These are phyloP conservation scores for Chlorella sp. DNA, from an alignment of 139 green algal genomes.

Conservation along the genomic window DNA sequence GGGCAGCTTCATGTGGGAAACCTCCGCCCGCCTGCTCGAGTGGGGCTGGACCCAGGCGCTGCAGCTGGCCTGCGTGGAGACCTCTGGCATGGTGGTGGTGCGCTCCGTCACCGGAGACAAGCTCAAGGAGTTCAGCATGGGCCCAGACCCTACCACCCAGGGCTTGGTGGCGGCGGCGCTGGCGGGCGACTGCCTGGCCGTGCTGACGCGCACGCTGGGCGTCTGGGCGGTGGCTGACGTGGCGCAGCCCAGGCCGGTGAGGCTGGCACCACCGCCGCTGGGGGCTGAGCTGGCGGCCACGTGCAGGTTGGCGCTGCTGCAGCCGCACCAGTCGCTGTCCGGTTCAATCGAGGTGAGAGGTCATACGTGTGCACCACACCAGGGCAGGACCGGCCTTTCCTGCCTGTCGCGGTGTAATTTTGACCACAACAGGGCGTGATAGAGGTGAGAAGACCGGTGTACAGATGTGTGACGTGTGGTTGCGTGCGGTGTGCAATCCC, in stretches of 20 bases:
- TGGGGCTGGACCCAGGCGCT: conserved; percentile 70
- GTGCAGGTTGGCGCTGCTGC: conserved; percentile 55
- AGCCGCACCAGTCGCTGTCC: conserved; percentile 44
- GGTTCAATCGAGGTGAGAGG: conserved; percentile 54
- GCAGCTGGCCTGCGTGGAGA: conserved; percentile 50
- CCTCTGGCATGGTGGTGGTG: neutral
- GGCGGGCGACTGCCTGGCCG: conserved; percentile 51
- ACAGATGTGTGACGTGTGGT: neutral
- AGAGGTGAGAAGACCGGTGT: neutral
- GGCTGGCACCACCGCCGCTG: conserved; percentile 27
- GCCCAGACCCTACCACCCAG: conserved; percentile 39
- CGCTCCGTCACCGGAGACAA: conserved; percentile 20
- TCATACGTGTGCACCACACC: too few relatives aligned
- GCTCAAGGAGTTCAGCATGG: conserved; percentile 52
- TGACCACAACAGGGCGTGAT: neutral
- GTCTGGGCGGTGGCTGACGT: conserved; percentile 56
- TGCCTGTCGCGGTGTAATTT: neutral
- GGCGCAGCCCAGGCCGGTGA: conserved; percentile 36
- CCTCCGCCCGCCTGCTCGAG: conserved; percentile 37
- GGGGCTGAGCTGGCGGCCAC: neutral
- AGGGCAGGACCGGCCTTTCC: neutral
- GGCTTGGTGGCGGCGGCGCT: conserved; percentile 45
- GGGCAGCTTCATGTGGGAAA: conserved; percentile 65
- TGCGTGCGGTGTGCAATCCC: neutral
- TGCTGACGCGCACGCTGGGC: conserved; percentile 30